These are phyloP conservation scores for Epicoccum nigrum DNA, from an alignment of 2,329 filamentous ascomycete species.

Conservation along the genomic window DNA sequence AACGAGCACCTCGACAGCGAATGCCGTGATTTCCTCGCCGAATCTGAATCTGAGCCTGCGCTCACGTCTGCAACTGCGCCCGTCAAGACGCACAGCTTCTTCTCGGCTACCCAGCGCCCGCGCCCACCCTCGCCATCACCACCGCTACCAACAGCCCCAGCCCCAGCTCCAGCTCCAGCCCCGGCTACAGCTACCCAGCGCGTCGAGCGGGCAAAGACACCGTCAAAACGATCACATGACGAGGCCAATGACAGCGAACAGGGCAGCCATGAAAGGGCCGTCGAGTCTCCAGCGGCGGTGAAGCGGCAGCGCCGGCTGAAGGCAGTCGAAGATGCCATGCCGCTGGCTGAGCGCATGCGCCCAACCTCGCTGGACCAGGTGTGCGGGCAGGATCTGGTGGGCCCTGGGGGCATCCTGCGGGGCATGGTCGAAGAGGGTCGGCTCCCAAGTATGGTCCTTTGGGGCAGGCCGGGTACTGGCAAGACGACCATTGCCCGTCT, in stretches of 20 bases:
- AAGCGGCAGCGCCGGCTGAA: conserved; percentile 64
- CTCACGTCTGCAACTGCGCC: conserved; percentile 35
- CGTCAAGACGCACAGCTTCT: conserved; percentile 56
- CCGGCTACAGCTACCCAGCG: no score
- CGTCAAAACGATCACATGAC: conserved; percentile 38
- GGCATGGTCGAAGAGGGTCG: conserved; percentile 84
- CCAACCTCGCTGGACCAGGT: conserved; percentile 84
- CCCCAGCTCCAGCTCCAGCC: no score
- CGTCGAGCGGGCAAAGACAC: conserved; percentile 33
- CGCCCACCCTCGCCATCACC: conserved; percentile 25
- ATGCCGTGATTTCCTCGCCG: conserved; percentile 71
- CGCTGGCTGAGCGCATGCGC: conserved; percentile 92
- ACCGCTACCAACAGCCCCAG: conserved; percentile 21
- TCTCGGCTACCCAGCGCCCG: conserved; percentile 58
- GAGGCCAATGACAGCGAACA: conserved; percentile 20
- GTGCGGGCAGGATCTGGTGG: conserved; percentile 89
- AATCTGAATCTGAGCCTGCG: conserved; percentile 31
- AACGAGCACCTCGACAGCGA: conserved; percentile 89
- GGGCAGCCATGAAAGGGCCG: conserved; percentile 16
- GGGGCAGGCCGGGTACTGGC: conserved; percentile 81
- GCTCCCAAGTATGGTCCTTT: conserved; percentile 94
- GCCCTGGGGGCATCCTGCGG: conserved; percentile 79
- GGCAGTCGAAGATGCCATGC: conserved; percentile 72
- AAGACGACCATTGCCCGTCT: conserved; percentile 93
- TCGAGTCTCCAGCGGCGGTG: conserved; percentile 21